phyloP scores from a whole-genome alignment of 2,329 filamentous ascomycete genomes.

The Talaromyces amestolkiae region DNA sequence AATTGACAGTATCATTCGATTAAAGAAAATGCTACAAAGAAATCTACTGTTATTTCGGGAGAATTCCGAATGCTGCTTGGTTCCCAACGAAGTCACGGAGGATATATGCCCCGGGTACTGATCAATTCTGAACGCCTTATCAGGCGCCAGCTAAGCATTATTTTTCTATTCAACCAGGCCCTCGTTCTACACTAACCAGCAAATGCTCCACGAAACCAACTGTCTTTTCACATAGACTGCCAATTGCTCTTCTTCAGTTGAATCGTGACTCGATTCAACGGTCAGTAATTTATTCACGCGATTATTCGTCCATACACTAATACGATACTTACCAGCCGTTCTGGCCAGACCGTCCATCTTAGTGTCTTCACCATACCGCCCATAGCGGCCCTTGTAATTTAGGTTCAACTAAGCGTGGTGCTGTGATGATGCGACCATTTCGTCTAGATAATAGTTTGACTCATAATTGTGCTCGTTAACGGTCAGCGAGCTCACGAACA shows the following conservation, averaged over 20 bases:
- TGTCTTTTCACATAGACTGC: neutral
- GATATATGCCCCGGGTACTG: neutral
- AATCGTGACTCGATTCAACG: neutral
- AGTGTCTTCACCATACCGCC: neutral
- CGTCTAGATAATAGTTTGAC: neutral
- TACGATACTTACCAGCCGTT: neutral
- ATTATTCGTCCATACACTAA: neutral
- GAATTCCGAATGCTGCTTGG: neutral
- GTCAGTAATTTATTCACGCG: neutral
- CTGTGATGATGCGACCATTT: neutral
- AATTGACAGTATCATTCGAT: neutral
- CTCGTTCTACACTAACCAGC: neutral
- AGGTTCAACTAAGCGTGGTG: neutral
- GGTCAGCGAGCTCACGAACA: neutral
- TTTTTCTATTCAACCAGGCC: no score
- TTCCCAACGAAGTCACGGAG: neutral
- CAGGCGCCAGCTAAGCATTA: neutral
- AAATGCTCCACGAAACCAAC: neutral
- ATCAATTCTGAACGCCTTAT: neutral
- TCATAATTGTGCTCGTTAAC: neutral
- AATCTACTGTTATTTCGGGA: neutral
- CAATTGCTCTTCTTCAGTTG: neutral
- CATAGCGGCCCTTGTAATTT: neutral
- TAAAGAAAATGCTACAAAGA: neutral
- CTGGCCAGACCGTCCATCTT: neutral